Percentiles rank a stretch among this genome's conserved stretches.
Conservation (phyloP, 345 rosid genomes). For the Aurinia saxatilis region DNA sequence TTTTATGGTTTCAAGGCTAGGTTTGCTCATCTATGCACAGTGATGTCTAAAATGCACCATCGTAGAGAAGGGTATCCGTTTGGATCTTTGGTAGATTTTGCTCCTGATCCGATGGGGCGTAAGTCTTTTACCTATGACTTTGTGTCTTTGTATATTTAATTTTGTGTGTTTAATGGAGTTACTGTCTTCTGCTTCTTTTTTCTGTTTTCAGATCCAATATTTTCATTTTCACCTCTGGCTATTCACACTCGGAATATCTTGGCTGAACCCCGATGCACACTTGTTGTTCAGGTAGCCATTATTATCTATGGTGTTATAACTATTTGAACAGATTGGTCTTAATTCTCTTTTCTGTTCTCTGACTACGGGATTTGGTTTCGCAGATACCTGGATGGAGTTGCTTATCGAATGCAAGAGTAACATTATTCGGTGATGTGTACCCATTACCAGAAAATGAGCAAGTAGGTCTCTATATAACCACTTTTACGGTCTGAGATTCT, state of each 20-base stretch:
- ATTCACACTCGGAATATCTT: slow-evolving; percentile 89
- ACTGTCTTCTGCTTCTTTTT: not conserved
- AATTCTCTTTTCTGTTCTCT: not conserved
- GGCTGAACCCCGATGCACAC: slow-evolving; percentile 85
- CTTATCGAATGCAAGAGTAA: slow-evolving; percentile 96
- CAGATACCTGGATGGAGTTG: slow-evolving; percentile 98
- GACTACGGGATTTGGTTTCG: slow-evolving; percentile 24
- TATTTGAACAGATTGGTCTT: not conserved
- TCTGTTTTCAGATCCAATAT: slow-evolving; percentile 67
- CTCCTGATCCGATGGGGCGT: slow-evolving; percentile 90
- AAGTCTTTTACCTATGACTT: slow-evolving; percentile 23
- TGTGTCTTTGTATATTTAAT: slow-evolving; percentile 1
- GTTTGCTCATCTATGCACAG: slow-evolving; percentile 95
- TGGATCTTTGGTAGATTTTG: slow-evolving; percentile 93
- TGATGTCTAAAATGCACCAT: slow-evolving; percentile 97
- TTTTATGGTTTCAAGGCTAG: slow-evolving; percentile 52
- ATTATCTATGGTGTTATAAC: not conserved
- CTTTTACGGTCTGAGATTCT: not conserved
- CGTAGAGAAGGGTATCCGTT: slow-evolving; percentile 95
- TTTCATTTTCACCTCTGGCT: slow-evolving; percentile 92
- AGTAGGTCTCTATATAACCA: slow-evolving; percentile 29
- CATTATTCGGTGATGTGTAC: slow-evolving; percentile 86
- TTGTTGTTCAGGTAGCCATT: slow-evolving; percentile 85
- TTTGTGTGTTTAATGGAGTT: not conserved
- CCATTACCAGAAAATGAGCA: slow-evolving; percentile 85